Evolutionary conservation across 306 rosid genomes (phyloP).

Genomic region (Dicorynia guianensis): DNA sequence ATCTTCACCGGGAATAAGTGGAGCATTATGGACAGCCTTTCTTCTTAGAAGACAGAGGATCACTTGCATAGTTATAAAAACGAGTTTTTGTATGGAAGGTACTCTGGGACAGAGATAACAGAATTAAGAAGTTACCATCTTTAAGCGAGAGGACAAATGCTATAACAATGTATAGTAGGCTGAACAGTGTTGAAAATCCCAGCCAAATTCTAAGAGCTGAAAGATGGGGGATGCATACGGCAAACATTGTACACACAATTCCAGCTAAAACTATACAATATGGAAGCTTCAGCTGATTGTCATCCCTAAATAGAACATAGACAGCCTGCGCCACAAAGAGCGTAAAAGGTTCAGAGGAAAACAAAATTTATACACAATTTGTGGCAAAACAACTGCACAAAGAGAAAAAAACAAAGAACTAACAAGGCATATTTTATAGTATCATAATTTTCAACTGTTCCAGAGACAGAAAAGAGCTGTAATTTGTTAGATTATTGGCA

Average conservation of each 20-base stretch:
- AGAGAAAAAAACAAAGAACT: not conserved
- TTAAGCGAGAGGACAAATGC: conserved; percentile 64
- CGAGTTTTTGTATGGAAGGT: too few relatives aligned
- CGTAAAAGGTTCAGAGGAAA: not conserved
- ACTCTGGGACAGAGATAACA: not conserved
- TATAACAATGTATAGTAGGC: conserved; percentile 59
- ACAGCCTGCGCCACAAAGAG: conserved; percentile 65
- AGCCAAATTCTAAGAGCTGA: conserved; percentile 95
- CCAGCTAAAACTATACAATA: conserved; percentile 80
- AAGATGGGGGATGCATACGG: conserved; percentile 80
- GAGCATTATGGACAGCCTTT: too few relatives aligned
- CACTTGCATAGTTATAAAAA: too few relatives aligned
- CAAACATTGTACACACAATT: conserved; percentile 72
- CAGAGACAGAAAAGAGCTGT: not conserved
- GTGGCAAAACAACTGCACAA: not conserved
- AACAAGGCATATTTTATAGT: not conserved
- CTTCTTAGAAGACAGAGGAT: too few relatives aligned
- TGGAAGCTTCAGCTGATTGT: conserved; percentile 76
- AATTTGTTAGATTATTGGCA: too few relatives aligned
- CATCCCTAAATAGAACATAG: conserved; percentile 70
- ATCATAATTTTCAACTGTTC: not conserved
- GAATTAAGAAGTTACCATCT: conserved; percentile 68
- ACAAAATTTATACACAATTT: not conserved
- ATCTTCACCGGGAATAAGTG: too few relatives aligned
- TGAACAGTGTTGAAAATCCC: conserved; percentile 83